phyloP scores from a whole-genome alignment of 306 rosid species.

The Rosa rugosa region DNA sequence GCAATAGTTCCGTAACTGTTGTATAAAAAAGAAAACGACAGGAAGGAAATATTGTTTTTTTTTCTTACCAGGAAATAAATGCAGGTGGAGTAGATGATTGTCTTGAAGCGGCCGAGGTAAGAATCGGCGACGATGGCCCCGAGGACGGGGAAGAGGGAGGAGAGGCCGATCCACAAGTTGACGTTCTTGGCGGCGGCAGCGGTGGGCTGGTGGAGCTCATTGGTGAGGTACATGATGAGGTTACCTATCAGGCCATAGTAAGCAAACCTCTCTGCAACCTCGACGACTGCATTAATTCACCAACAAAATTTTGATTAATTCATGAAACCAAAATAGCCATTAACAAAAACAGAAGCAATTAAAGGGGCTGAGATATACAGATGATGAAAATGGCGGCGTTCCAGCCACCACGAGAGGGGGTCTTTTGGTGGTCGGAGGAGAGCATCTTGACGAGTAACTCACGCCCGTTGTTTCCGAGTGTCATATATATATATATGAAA shows the following conservation, averaged over 20 bases:
- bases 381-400: slow-evolving; percentile 25
- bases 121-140: slow-evolving; percentile 66
- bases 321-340: not conserved
- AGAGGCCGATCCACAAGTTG: slow-evolving; percentile 63
- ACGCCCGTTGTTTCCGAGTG: not conserved
- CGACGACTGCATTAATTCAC: slow-evolving; percentile 27
- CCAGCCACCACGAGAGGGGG: slow-evolving; percentile 20
- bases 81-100: slow-evolving; percentile 48
- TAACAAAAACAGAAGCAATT: not conserved
- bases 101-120: slow-evolving; percentile 53
- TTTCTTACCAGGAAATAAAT: slow-evolving; percentile 47
- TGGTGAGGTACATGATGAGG: slow-evolving; percentile 36
- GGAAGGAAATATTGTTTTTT: not conserved
- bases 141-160: slow-evolving; percentile 52
- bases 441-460: not conserved
- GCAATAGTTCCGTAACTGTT: not conserved
- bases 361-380: not conserved
- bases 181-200: slow-evolving; percentile 52
- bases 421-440: not conserved
- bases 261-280: slow-evolving; percentile 42
- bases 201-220: slow-evolving; percentile 43
- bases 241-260: slow-evolving; percentile 30
- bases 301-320: not conserved
- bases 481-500: not conserved
- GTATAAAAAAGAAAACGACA: not conserved